Percentiles rank a stretch among this genome's conserved stretches.
Conservation (phyloP, 148 eudicot genomes). For the Rhododendron kiyosumense region DNA sequence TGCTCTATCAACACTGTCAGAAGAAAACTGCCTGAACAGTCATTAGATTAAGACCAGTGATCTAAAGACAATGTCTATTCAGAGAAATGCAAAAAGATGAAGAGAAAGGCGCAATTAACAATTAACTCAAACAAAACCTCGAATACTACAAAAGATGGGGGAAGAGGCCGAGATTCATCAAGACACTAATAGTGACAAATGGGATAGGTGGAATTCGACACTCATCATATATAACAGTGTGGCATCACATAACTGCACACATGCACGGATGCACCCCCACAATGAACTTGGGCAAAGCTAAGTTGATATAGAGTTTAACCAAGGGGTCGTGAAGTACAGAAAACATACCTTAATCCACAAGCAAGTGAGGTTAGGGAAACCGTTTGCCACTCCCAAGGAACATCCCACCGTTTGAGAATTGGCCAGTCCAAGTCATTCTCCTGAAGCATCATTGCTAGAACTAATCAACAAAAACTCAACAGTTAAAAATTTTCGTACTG, state of each 20-base stretch:
- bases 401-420: slow-evolving; percentile 80
- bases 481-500: background rate
- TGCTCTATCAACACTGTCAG: slow-evolving; percentile 84
- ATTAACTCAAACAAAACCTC: background rate
- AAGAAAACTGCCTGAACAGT: slow-evolving; percentile 88
- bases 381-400: slow-evolving; percentile 99
- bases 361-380: slow-evolving; percentile 82
- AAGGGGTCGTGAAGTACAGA: background rate
- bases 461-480: background rate
- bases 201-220: background rate
- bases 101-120: background rate
- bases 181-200: background rate
- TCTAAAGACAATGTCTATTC: background rate
- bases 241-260: background rate
- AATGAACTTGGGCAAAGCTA: background rate
- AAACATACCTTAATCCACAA: slow-evolving; percentile 81
- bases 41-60: slow-evolving; percentile 28
- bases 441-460: slow-evolving; percentile 26
- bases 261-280: background rate
- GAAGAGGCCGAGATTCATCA: background rate
- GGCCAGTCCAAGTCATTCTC: slow-evolving; percentile 49
- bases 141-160: background rate
- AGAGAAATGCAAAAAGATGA: background rate
- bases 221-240: background rate
- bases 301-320: background rate